These are phyloP conservation scores for Pyricularia pennisetigena DNA, from an alignment of 2,329 filamentous ascomycete species.

Conservation along the genomic window DNA sequence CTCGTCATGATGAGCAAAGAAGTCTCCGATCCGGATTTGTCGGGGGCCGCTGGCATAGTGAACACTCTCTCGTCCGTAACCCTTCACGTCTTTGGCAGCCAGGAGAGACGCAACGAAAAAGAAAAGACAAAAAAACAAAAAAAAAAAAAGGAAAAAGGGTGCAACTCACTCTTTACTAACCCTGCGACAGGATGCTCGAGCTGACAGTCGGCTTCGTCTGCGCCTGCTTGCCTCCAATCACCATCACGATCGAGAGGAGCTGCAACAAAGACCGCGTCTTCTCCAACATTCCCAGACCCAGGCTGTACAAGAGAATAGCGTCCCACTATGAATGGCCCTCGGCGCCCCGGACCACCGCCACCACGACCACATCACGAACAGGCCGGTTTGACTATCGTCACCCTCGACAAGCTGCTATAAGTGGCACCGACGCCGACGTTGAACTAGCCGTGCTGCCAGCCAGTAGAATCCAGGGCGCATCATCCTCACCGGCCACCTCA, in stretches of 20 bases:
- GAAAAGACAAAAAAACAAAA: neutral
- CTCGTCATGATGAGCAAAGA: neutral
- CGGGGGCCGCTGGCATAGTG: neutral
- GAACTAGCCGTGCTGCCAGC: neutral
- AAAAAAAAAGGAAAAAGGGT: too few species aligned
- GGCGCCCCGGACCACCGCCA: neutral
- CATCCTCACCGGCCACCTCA: neutral
- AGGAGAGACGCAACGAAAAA: too few species aligned
- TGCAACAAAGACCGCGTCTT: neutral
- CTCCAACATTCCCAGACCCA: neutral
- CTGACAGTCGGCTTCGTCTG: neutral
- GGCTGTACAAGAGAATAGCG: neutral
- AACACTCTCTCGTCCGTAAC: neutral
- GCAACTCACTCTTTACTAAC: neutral
- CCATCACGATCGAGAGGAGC: neutral
- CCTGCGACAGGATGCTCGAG: neutral
- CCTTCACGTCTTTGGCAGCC: neutral
- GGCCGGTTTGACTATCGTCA: neutral
- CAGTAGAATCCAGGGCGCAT: neutral
- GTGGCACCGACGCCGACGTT: neutral
- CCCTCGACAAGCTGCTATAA: neutral
- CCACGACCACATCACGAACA: neutral
- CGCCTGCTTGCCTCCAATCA: constrained; percentile 3
- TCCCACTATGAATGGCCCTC: neutral
- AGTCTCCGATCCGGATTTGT: neutral